Evolutionary conservation across 176 grass and related monocot species (phyloP).

Genomic region (Metroxylon sagu): DNA sequence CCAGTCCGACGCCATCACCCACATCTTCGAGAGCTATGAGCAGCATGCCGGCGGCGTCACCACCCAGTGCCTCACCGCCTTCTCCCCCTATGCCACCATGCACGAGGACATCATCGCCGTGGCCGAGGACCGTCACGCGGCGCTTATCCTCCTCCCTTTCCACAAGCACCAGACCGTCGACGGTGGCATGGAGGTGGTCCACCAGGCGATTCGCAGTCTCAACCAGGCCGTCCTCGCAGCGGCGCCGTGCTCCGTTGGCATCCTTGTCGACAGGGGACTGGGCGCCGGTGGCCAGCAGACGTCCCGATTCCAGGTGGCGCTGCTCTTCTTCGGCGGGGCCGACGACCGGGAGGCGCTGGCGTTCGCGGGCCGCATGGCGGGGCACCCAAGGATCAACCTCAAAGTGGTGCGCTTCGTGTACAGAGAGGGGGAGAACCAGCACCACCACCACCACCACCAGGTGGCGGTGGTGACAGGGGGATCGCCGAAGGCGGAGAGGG

Average conservation of each 20-base stretch:
- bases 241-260: conserved; percentile 69
- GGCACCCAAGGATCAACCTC: conserved; percentile 34
- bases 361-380: conserved; percentile 54
- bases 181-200: conserved; percentile 66
- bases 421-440: too few relatives aligned
- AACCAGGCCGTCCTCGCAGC: conserved; percentile 53
- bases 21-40: conserved; percentile 73
- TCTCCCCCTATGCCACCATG: conserved; percentile 70
- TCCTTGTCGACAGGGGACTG: conserved; percentile 74
- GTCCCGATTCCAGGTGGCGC: conserved; percentile 30
- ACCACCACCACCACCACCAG: conserved; percentile 14
- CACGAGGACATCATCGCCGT: conserved; percentile 72
- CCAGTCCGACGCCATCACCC: conserved; percentile 53
- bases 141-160: conserved; percentile 80
- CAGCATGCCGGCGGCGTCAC: conserved; percentile 53
- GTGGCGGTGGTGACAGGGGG: background rate
- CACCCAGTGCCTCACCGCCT: conserved; percentile 48
- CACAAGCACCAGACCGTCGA: conserved; percentile 87
- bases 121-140: conserved; percentile 62
- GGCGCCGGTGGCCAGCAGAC: conserved; percentile 32
- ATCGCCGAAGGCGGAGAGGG: conserved; percentile 1
- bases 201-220: conserved; percentile 34
- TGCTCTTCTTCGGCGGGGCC: conserved; percentile 86
- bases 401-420: conserved; percentile 47
- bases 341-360: conserved; percentile 88